phyloP scores from a whole-genome alignment of 805 yeast species.

The Hanseniaspora taiwanica region DNA sequence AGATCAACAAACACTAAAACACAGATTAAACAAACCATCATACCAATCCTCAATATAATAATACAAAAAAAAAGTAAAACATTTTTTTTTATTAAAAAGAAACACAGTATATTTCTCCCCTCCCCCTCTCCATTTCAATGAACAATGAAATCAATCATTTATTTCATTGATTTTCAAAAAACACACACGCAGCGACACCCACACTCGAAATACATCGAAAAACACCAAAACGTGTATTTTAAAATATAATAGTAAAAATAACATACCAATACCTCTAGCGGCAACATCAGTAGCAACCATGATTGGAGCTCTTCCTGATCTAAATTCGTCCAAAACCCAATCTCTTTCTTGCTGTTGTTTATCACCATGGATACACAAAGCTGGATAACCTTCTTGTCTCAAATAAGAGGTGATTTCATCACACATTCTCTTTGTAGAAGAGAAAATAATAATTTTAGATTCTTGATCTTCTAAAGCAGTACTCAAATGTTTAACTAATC shows the following conservation, averaged over 20 bases:
- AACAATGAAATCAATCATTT: too few relatives aligned
- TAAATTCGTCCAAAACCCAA: conserved; percentile 93
- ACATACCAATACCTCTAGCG: conserved; percentile 99
- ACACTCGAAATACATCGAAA: too few relatives aligned
- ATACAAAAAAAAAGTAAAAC: too few relatives aligned
- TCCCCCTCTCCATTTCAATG: too few relatives aligned
- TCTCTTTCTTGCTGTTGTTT: conserved; percentile 96
- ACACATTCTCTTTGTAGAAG: conserved; percentile 96
- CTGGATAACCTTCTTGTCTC: conserved; percentile 98
- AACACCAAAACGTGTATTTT: too few relatives aligned
- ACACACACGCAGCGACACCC: too few relatives aligned
- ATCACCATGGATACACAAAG: conserved; percentile 97
- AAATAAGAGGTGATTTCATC: conserved; percentile 86
- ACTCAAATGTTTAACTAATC: conserved; percentile 71
- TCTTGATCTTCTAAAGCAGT: conserved; percentile 56
- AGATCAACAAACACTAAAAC: neutral
- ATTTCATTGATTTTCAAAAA: too few relatives aligned
- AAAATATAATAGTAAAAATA: neutral
- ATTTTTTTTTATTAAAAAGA: neutral
- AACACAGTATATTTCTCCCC: too few relatives aligned
- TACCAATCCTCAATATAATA: neutral
- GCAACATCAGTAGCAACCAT: conserved; percentile 99
- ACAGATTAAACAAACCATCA: too few relatives aligned
- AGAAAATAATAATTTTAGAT: conserved; percentile 75
- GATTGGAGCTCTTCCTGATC: conserved; percentile 82